Evolutionary conservation across 805 yeast species (phyloP).

Genomic region (Sungouiozyma intestinalis): DNA sequence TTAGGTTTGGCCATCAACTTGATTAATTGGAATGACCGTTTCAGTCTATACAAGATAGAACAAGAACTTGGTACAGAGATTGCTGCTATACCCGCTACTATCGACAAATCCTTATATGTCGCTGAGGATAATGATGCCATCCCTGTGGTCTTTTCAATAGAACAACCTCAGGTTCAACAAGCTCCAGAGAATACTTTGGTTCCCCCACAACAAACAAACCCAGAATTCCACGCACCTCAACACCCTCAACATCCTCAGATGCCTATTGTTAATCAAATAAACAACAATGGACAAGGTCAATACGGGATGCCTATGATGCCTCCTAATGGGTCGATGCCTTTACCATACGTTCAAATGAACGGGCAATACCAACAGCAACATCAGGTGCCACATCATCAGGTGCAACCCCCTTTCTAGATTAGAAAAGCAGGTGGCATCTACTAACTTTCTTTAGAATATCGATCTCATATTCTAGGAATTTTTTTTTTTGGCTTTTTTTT

Average conservation of each 20-base stretch:
- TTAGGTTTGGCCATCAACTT: slow-evolving; percentile 94
- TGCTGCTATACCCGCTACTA: slow-evolving; percentile 90
- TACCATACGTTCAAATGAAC: neutral
- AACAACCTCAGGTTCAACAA: slow-evolving; percentile 24
- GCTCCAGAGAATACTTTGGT: slow-evolving; percentile 4
- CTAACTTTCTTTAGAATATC: neutral
- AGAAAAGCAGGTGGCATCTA: neutral
- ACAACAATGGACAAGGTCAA: neutral
- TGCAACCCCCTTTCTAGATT: neutral
- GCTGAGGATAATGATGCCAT: slow-evolving; percentile 63
- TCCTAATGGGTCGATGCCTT: neutral
- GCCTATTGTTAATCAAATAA: neutral
- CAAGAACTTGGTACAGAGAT: slow-evolving; percentile 97
- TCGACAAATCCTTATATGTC: slow-evolving; percentile 82
- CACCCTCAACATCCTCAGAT: neutral
- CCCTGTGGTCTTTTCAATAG: slow-evolving; percentile 83
- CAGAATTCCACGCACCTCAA: slow-evolving; percentile 3
- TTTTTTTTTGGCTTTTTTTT: no score
- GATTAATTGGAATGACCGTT: slow-evolving; percentile 94
- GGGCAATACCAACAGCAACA: neutral
- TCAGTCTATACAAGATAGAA: slow-evolving; percentile 86
- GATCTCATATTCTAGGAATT: neutral
- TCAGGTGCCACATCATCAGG: slow-evolving; percentile 11
- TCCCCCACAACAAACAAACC: slow-evolving; percentile 9
- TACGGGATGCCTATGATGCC: neutral